Conservation (phyloP, 2,329 filamentous ascomycete species). For the Elsinoe batatas region DNA sequence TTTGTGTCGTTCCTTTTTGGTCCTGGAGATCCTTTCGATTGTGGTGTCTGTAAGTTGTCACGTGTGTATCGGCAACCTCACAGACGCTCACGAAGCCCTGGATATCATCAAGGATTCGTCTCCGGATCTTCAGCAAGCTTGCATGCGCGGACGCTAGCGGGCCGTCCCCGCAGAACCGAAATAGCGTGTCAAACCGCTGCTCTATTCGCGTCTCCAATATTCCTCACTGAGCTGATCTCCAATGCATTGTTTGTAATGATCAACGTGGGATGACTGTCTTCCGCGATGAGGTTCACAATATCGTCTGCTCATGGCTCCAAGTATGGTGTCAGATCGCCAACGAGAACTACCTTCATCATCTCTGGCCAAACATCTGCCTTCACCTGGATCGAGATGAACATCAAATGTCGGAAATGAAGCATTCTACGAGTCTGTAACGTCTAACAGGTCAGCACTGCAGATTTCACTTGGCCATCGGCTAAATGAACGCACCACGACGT, state of each 20-base stretch:
- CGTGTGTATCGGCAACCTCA: too few relatives aligned
- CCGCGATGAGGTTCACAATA: too few relatives aligned
- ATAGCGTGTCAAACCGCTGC: background rate
- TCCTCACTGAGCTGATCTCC: background rate
- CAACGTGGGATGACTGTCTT: too few relatives aligned
- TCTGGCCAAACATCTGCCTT: background rate
- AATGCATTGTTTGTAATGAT: background rate
- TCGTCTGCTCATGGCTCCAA: too few relatives aligned
- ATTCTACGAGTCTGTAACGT: background rate
- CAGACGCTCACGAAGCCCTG: too few relatives aligned
- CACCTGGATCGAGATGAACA: background rate
- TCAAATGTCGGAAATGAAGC: background rate
- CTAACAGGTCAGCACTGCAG: background rate
- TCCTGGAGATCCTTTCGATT: too few relatives aligned
- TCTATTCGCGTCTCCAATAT: background rate
- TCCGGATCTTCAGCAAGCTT: background rate
- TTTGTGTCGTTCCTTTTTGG: background rate
- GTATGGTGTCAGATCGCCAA: background rate
- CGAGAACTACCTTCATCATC: background rate
- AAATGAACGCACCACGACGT: conserved; percentile 3
- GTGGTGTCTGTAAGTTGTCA: too few relatives aligned
- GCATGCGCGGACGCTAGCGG: background rate
- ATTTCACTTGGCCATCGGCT: background rate
- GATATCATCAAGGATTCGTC: background rate
- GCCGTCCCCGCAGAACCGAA: background rate